A percentile compares a stretch with the other conserved stretches of the same genome.
phyloP scores from a whole-genome alignment of 1,284 basidiomycete species.

The Sporisorium sorghi region DNA sequence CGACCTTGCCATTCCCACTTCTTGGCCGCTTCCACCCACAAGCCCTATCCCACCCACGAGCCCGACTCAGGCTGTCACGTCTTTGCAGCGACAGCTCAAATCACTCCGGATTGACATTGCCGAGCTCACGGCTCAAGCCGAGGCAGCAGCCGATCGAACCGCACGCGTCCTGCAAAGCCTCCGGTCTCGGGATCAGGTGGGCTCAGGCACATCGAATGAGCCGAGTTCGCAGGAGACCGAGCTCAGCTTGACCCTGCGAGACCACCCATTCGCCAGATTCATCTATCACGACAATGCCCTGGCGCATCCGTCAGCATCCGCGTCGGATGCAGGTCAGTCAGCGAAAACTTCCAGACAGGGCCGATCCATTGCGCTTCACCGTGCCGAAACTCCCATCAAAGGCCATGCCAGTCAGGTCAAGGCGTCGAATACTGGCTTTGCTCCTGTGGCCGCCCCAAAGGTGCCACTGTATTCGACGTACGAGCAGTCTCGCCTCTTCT shows the following conservation, averaged over 20 bases:
- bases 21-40: constrained; percentile 14
- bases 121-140: constrained; percentile 8
- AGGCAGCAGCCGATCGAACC: constrained; percentile 18
- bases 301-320: neutral
- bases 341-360: neutral
- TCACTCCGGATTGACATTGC: constrained; percentile 8
- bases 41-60: constrained; percentile 12
- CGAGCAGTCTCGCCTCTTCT: constrained; percentile 18
- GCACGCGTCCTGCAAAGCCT: constrained; percentile 4
- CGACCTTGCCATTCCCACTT: neutral
- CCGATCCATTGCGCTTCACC: neutral
- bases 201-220: neutral
- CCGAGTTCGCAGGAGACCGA: constrained; percentile 4
- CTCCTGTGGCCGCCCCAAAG: neutral
- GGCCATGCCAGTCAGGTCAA: neutral
- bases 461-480: neutral
- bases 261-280: constrained; percentile 12
- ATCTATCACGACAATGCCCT: constrained; percentile 4
- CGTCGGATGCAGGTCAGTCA: neutral
- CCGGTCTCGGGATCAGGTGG: constrained; percentile 1
- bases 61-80: neutral
- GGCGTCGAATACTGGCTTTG: neutral
- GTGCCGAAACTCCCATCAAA: neutral
- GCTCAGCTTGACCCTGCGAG: constrained; percentile 4
- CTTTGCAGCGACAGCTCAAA: constrained; percentile 3